phyloP scores from a whole-genome alignment of 2,329 filamentous ascomycete genomes.

The Sporothrix humicola region DNA sequence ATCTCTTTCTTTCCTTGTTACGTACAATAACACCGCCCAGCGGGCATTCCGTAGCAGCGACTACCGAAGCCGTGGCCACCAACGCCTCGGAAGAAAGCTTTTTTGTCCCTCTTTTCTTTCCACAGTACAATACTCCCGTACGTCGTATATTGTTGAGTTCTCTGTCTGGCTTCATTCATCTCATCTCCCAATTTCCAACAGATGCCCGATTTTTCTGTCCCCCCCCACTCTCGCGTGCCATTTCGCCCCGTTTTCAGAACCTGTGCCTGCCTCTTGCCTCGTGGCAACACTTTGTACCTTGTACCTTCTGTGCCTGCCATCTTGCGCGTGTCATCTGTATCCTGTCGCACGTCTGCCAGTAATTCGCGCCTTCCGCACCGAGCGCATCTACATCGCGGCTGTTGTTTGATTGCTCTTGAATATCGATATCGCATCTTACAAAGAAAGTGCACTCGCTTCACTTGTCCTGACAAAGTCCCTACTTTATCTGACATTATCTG shows the following conservation, averaged over 20 bases:
- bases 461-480: too few species aligned
- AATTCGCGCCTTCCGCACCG: neutral
- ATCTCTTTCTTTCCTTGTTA: neutral
- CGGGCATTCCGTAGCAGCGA: constrained; percentile 9
- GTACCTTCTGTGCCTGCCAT: neutral
- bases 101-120: neutral
- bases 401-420: constrained; percentile 1
- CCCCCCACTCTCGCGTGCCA: neutral
- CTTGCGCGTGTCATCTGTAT: neutral
- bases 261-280: constrained; percentile 14
- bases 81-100: constrained; percentile 14
- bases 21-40: constrained; percentile 3
- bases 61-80: constrained; percentile 8
- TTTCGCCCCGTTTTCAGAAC: neutral
- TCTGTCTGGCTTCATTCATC: neutral
- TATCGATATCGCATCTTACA: neutral
- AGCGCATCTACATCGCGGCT: neutral
- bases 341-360: too few species aligned
- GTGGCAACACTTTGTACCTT: constrained; percentile 13
- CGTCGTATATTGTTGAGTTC: too few species aligned
- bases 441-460: neutral
- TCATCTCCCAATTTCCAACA: constrained; percentile 12
- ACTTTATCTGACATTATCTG: too few species aligned
- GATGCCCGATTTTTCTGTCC: neutral
- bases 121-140: too few species aligned